Percentiles rank a stretch among this genome's conserved stretches.
Evolutionary conservation across 139 green algal species (phyloP).

Genomic region (Axilococcus clingmanii): DNA sequence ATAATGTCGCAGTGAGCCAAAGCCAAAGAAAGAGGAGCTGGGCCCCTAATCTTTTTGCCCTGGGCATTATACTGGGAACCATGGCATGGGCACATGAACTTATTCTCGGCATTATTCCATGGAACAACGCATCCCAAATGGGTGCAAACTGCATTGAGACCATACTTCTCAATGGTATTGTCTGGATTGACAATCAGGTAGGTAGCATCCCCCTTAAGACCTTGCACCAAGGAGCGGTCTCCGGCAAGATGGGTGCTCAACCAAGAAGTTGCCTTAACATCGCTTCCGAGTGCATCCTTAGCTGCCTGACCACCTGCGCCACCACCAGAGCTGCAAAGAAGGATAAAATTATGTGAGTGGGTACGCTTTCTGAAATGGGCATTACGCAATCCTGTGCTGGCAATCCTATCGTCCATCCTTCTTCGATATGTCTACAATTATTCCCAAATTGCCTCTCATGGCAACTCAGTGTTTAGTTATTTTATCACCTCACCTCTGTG

Average conservation of each 20-base stretch:
- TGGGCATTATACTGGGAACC: constrained; percentile 95
- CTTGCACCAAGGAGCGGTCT: constrained; percentile 82
- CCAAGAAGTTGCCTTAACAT: constrained; percentile 75
- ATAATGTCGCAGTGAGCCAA: constrained; percentile 78
- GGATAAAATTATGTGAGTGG: no score
- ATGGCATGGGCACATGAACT: constrained; percentile 99
- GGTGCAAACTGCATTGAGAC: constrained; percentile 98
- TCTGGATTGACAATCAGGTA: constrained; percentile 94
- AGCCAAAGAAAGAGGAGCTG: constrained; percentile 85
- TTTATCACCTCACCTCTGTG: no score
- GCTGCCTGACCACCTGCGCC: constrained; percentile 63
- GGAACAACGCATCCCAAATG: constrained; percentile 99
- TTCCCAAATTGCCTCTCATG: no score
- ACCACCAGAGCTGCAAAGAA: constrained; percentile 37
- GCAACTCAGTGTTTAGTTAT: no score
- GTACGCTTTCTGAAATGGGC: no score
- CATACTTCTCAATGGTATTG: constrained; percentile 77
- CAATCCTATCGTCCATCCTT: no score
- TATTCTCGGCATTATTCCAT: constrained; percentile 95
- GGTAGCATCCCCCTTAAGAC: constrained; percentile 96
- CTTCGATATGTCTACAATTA: no score
- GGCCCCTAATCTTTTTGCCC: constrained; percentile 90
- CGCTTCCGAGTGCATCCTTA: constrained; percentile 95
- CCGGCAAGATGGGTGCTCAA: constrained; percentile 73
- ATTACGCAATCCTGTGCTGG: no score